Evolutionary conservation across 2,329 filamentous ascomycete species (phyloP), one percentile per base, ranked within the genome.

Genomic region (Phialophora macrospora): DNA sequence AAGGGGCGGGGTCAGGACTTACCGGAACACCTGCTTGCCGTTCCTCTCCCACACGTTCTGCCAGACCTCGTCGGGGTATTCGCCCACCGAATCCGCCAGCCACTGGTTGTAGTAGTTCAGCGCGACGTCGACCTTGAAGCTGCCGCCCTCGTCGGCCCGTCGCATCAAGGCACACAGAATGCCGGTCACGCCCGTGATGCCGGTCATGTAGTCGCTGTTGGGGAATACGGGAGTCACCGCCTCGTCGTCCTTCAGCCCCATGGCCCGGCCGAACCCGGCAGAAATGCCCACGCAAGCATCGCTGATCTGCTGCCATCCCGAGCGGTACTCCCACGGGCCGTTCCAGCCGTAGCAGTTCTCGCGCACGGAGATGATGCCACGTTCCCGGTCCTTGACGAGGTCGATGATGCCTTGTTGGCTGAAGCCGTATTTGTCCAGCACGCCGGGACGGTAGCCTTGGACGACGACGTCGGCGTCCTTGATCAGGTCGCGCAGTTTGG

Each of bases 151-250:
- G 8, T 82, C 87, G 0, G 88, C 85, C 34, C 89, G 82, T 71
- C 84, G 83, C 71, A 86, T 87, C 8, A 91, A 80, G 0, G 88
- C 89, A 0, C 82, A 82, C 41, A 92, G 75, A 0, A 88, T 88
- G 3, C 88, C 86, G 70, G 90, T 87, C 52, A 87, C 87, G 3
- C 88, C 89, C 78, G 90, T 88, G 73, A 87, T 90, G 32, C 89
- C 89, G 0, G 89, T 91, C 46, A 88, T 88, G 71, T 91, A 91
- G 77, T 85, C 77, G 76, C 80, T 80, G 74, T 85, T 85, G 2
- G 83, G 83, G 70, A 85, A 85, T 0, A 80, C 79, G 7, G 80
- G 80, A 0, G 80, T 77, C 4, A 80, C 74, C 2, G 79, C 77
- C 32, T 72, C 68, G 38, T 62, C 46, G 26, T 71, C 74, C 1